Evolutionary conservation across 805 yeast species (phyloP), one percentile per base, ranked within the genome.

Genomic region (Saccharomycopsis sp.): DNA sequence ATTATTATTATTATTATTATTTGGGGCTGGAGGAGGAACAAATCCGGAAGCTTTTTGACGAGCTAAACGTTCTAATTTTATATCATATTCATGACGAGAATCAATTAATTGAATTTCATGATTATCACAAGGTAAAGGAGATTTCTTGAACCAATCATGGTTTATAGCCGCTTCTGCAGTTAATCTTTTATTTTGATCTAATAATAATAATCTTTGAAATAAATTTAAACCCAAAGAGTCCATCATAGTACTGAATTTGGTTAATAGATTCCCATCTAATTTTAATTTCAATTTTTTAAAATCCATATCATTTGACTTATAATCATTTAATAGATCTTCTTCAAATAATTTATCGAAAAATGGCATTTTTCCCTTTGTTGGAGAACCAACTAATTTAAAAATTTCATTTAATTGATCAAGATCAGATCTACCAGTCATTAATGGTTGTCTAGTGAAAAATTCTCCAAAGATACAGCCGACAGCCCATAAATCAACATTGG

Each of bases 401-500:
- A 89, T 80, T 23, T 74, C 66, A 51, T 78, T 79, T 0, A 92
- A 84, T 62, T 92, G 99, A 56, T 89, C 94, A 9, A 80, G 58
- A 56, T 92, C 98, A 1, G 92, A 72, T 33, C 71, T 64, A 0
- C 98, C 99, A 31, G 79, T 87, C 36, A 92, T 58, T 13, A 92
- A 80, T 1, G 98, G 98, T 49, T 72, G 75, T 46, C 75, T 72
- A 25, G 74, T 76, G 60, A 82, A 89, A 54, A 88, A 68, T 60
- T 92, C 99, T 0, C 86, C 98, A 55, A 92, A 79, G 0, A 92
- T 89, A 61, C 98, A 92, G 1, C 97, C 97, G 17, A 85, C 72
- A 0, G 97, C 96, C 99, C 99, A 92, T 62, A 92, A 72, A 60
- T 92, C 99, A 10, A 89, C 89, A 0, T 97, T 94, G 0, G 96